Conservation (phyloP, 2,329 filamentous ascomycete species). For the Calcarisporium arbuscula region DNA sequence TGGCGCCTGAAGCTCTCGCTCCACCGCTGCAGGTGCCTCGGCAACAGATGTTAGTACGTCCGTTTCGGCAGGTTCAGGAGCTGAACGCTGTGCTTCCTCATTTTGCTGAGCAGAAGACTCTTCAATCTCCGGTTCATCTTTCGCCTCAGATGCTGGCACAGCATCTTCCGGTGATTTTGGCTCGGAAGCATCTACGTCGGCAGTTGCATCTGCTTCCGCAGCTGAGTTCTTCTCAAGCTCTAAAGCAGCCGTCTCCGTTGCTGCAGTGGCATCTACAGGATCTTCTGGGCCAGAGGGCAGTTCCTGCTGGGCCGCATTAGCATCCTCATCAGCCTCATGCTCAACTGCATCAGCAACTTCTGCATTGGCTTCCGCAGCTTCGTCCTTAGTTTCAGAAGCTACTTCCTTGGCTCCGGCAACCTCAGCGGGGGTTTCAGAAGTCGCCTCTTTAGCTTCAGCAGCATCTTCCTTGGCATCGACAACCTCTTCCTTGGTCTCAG, state of each 20-base stretch:
- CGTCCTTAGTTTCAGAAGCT: slow-evolving; percentile 4
- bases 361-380: slow-evolving; percentile 11
- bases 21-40: background rate
- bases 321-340: slow-evolving; percentile 5
- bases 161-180: slow-evolving; percentile 1
- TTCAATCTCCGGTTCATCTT: slow-evolving; percentile 10
- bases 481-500: slow-evolving; percentile 7
- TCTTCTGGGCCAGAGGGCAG: background rate
- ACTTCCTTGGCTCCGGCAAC: background rate
- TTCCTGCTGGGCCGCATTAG: background rate
- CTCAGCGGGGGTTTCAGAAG: background rate
- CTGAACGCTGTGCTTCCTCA: slow-evolving; percentile 2
- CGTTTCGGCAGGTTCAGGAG: slow-evolving; percentile 7
- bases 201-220: slow-evolving; percentile 9
- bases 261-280: background rate
- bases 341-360: slow-evolving; percentile 4
- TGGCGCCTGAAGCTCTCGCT: background rate
- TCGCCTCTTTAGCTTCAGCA: background rate
- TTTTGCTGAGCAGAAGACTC: slow-evolving; percentile 4
- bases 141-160: slow-evolving; percentile 11
- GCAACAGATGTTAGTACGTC: background rate
- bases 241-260: background rate
- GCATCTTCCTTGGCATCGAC: slow-evolving; percentile 16
- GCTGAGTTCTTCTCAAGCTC: slow-evolving; percentile 9
- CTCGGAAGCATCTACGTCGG: background rate